A percentile compares a stretch with the other conserved stretches of the same genome.
Conservation (phyloP, 352 stramenopile genomes). For the Elongisporangium anandrum region DNA sequence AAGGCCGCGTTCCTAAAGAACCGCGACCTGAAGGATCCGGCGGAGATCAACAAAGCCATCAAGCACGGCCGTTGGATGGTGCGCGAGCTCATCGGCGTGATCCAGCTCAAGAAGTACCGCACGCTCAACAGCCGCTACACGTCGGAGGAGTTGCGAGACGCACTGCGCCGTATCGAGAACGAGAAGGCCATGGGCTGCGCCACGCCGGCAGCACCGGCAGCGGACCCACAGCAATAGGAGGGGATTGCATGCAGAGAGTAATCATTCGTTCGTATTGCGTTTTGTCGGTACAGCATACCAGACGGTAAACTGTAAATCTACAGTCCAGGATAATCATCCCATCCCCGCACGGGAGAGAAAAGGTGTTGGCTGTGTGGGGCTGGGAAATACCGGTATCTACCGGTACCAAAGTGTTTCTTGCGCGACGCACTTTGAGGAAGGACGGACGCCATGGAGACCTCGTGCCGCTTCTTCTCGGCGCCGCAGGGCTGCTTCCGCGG, state of each 20-base stretch:
- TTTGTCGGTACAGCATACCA: not conserved
- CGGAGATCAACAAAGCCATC: slow-evolving; percentile 91
- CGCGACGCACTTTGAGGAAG: slow-evolving; percentile 1
- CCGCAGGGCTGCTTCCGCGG: slow-evolving; percentile 67
- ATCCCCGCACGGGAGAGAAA: not conserved
- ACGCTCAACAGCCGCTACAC: slow-evolving; percentile 93
- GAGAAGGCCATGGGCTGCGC: slow-evolving; percentile 1
- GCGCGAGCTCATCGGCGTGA: slow-evolving; percentile 95
- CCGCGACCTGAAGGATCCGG: slow-evolving; percentile 49
- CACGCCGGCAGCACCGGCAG: not conserved
- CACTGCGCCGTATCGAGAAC: slow-evolving; percentile 48
- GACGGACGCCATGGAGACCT: slow-evolving; percentile 10
- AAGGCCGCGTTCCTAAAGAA: slow-evolving; percentile 92
- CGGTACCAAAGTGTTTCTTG: not conserved
- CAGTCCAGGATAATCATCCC: not conserved
- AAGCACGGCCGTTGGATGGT: slow-evolving; percentile 92
- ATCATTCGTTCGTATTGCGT: not conserved
- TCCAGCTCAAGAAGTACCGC: slow-evolving; percentile 97
- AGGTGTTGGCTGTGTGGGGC: not conserved
- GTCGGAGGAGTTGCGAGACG: slow-evolving; percentile 63
- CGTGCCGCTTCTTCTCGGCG: slow-evolving; percentile 75
- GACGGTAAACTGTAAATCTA: not conserved
- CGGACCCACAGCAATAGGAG: not conserved
- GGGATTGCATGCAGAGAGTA: no score
- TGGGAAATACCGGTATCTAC: not conserved